phyloP scores from a whole-genome alignment of 2,329 filamentous ascomycete species.

The Leptodontidium sp. region DNA sequence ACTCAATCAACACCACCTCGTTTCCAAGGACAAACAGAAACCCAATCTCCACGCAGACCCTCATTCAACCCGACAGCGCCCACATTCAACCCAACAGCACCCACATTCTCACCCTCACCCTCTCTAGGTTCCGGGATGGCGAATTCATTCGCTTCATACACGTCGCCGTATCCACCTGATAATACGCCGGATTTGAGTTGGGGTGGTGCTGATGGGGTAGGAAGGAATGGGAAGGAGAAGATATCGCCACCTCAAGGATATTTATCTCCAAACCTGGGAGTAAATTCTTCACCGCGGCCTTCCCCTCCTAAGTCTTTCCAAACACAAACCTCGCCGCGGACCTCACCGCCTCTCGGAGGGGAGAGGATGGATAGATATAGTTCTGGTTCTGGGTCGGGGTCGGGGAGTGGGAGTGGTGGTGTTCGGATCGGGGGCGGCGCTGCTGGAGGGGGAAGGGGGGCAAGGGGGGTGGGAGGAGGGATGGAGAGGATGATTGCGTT shows the following conservation, averaged over 20 bases:
- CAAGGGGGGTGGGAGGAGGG: constrained; percentile 23
- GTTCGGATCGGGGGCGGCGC: too few species aligned
- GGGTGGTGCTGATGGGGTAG: too few species aligned
- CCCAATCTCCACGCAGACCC: not conserved
- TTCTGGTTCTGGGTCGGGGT: not conserved
- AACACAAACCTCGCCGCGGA: not conserved
- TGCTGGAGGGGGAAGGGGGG: not conserved
- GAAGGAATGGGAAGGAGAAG: not conserved
- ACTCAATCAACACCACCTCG: not conserved
- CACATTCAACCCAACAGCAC: constrained; percentile 35
- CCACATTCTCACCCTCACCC: constrained; percentile 31
- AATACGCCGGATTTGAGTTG: not conserved
- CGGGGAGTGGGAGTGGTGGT: not conserved
- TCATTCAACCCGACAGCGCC: constrained; percentile 35
- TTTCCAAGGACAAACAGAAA: not conserved
- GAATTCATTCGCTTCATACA: constrained; percentile 22
- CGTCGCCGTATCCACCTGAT: constrained; percentile 12
- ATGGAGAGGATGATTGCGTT: constrained; percentile 39
- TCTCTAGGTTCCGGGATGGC: not conserved
- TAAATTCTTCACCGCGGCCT: not conserved
- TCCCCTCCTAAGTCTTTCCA: not conserved
- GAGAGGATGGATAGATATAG: not conserved
- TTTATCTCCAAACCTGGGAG: not conserved
- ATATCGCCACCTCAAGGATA: not conserved
- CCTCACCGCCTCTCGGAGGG: not conserved